Conservation (phyloP, 805 yeast species). For the Ogataea nakhonphanomensis region DNA sequence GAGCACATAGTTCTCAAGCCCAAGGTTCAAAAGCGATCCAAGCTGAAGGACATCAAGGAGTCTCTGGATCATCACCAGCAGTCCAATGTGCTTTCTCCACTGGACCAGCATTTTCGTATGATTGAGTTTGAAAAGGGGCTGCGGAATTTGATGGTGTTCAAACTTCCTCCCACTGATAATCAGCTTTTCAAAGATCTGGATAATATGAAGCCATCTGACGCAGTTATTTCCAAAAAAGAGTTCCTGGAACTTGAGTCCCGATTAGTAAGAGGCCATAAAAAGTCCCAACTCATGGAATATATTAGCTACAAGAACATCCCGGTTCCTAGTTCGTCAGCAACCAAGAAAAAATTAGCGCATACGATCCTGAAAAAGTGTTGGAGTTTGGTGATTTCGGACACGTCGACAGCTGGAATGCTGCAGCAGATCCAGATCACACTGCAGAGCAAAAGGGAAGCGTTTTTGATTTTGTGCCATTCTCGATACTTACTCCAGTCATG, state of each 20-base stretch:
- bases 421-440: constrained; percentile 26
- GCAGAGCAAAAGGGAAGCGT: constrained; percentile 29
- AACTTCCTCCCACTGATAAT: constrained; percentile 22
- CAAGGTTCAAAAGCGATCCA: constrained; percentile 21
- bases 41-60: constrained; percentile 16
- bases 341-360: constrained; percentile 19
- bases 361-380: constrained; percentile 25
- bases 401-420: constrained; percentile 15
- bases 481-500: constrained; percentile 34
- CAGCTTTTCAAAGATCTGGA: constrained; percentile 28
- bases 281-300: constrained; percentile 25
- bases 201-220: constrained; percentile 25
- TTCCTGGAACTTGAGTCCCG: constrained; percentile 21
- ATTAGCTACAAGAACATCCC: constrained; percentile 9
- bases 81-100: background rate
- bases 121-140: constrained; percentile 30
- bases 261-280: constrained; percentile 20
- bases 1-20: constrained; percentile 28
- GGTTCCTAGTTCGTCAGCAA: constrained; percentile 13
- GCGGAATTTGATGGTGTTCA: constrained; percentile 30
- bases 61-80: constrained; percentile 7
- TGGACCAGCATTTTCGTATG: constrained; percentile 14
- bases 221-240: constrained; percentile 18
- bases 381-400: constrained; percentile 21
- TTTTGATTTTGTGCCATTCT: constrained; percentile 30